Base-by-base conservation (phyloP, 805 yeast species). In the Wickerhamiella occidentalis region DNA sequence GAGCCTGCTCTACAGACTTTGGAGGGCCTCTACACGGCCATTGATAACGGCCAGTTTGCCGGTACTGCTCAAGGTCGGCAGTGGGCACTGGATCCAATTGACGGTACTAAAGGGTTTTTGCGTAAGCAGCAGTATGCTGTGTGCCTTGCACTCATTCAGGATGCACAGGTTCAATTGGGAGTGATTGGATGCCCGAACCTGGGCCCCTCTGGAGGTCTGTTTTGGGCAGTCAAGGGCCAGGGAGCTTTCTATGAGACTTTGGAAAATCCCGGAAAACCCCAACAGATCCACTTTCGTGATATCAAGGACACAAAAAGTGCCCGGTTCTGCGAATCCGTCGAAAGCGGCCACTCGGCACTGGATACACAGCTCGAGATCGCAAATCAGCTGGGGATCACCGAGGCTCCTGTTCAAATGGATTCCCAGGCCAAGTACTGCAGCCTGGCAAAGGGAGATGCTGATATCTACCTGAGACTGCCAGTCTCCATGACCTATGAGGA, bases 31-130 rank as follows among this genome's bases (percentile, higher is more conserved):
- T 74, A 75, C 55, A 70, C 75, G 5, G 72, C 82, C 22, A 83
- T 92, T 51, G 95, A 87, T 61, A 67, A 72, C 52, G 98, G 98
- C 44, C 73, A 76, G 59, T 84, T 83, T 36, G 64, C 72, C 53
- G 97, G 96, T 49, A 95, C 96, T 3, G 56, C 67, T 28, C 69
- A 65, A 33, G 94, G 95, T 21, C 72, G 98, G 53, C 79, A 85
- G 62, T 92, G 99, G 99, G 95, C 96, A 0, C 69, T 92, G 60
- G 99, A 92, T 61, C 99, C 99, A 36, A 88, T 92, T 54, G 99
- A 92, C 62, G 99, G 99, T 6, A 92, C 99, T 18, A 92, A 81
- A 64, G 99, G 99, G 0, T 92, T 92, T 63, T 69, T 92, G 49
- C 74, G 99, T 61, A 94, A 95, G 43, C 96, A 88, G 55, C 99